A percentile compares a stretch with the other conserved stretches of the same genome.
These are phyloP conservation scores for Thermochaetoides thermophila DNA, from an alignment of 495 filamentous ascomycete genomes.

Conservation along the genomic window DNA sequence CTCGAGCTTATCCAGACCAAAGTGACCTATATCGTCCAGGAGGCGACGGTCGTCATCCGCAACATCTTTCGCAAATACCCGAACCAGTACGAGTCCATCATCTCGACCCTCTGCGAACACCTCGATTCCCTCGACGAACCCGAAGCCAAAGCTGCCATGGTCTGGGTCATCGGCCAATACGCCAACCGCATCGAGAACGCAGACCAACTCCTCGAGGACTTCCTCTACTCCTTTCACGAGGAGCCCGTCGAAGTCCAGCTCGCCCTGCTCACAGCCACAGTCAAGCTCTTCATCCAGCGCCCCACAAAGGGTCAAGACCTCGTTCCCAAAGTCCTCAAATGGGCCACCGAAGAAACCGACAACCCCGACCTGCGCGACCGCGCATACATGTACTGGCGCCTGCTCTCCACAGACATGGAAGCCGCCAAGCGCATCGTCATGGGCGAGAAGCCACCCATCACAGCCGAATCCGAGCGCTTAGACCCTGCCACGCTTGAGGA, in stretches of 20 bases:
- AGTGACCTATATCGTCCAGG: slow-evolving; percentile 98
- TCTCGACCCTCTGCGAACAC: slow-evolving; percentile 86
- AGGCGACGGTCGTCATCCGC: slow-evolving; percentile 97
- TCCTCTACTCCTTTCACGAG: slow-evolving; percentile 82
- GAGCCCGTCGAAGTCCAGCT: slow-evolving; percentile 93
- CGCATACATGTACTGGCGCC: slow-evolving; percentile 98
- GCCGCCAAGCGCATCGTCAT: slow-evolving; percentile 81
- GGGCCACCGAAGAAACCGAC: slow-evolving; percentile 97
- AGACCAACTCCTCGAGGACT: slow-evolving; percentile 86
- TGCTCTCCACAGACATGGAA: slow-evolving; percentile 85
- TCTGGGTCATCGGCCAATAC: slow-evolving; percentile 99
- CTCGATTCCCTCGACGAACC: slow-evolving; percentile 95
- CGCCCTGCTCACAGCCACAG: slow-evolving; percentile 85
- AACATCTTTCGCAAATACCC: slow-evolving; percentile 99
- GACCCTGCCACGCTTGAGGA: slow-evolving; percentile 88
- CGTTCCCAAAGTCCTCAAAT: slow-evolving; percentile 91
- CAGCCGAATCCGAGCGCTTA: slow-evolving; percentile 86
- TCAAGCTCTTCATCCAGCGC: slow-evolving; percentile 95
- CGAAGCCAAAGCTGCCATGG: slow-evolving; percentile 98
- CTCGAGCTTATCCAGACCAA: slow-evolving; percentile 94
- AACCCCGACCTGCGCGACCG: slow-evolving; percentile 92
- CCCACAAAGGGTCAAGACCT: slow-evolving; percentile 89
- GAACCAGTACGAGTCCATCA: slow-evolving; percentile 96
- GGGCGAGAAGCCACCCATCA: slow-evolving; percentile 94
- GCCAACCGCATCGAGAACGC: slow-evolving; percentile 93